Base-by-base conservation (phyloP, 148 eudicot species). In the Vaccinium corymbosum region DNA sequence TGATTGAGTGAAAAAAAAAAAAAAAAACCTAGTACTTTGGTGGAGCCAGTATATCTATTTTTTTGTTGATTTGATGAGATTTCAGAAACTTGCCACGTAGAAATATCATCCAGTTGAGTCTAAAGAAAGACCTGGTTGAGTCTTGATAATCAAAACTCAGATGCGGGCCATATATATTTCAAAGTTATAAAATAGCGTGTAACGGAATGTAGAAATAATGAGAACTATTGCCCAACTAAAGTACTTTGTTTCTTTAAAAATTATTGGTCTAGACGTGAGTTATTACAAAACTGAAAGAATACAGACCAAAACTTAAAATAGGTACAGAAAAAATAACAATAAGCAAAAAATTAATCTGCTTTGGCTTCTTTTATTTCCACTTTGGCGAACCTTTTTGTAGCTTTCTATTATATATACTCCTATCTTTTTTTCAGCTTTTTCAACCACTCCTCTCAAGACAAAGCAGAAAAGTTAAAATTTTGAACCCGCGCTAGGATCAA, bases 21-120 rank as follows among this genome's bases (percentile, higher is more conserved):
- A 27, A n/a, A 29, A 4, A n/a, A n/a, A n/a, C n/a, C 42, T 7
- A n/a, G n/a, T 20, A 12, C 51, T 27, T 35, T 0, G 38, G 14
- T 29, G 68, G 61, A 50, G 25, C 48, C 75, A 12, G 19, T 62
- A 19, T 3, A 78, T 50, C 22, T 22, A 55, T 3, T 79, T 76
- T 66, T 66, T 56, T 14, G 59, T 59, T 64, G 81, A 64, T 13
- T 62, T 13, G 86, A 84, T 27, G 27, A 48, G 56, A 76, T 32
- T 55, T 68, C 12, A n/a, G 9, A 49, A 76, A 62, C 17, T 68
- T 27, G 42, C 38, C 73, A 27, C 73, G 42, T 68, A 27, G 73
- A 68, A 11, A 27, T 66, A 25, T 12, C 15, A 68, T 68, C 15
- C 57, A 53, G 52, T 50, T 55, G 17, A 15, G 57, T 55, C 17